Percentiles rank a stretch among this genome's conserved stretches.
These are phyloP conservation scores for Silene conica DNA, from an alignment of 148 eudicot genomes.

Conservation along the genomic window DNA sequence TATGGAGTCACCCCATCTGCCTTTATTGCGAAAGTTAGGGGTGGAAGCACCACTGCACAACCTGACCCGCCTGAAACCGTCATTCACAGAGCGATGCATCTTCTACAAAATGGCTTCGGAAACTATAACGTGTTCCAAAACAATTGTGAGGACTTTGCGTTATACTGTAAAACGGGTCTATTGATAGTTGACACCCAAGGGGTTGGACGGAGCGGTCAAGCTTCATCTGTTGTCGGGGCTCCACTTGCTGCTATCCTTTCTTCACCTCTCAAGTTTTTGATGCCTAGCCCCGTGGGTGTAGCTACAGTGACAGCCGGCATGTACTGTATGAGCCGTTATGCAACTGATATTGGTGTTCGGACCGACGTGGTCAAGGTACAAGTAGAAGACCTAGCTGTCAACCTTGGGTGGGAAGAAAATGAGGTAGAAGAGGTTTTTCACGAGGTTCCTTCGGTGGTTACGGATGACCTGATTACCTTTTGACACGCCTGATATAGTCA, in stretches of 20 bases:
- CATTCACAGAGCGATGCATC: constrained; percentile 82
- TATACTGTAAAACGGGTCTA: constrained; percentile 92
- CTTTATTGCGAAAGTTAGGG: constrained; percentile 79
- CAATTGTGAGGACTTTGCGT: constrained; percentile 94
- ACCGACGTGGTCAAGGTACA: constrained; percentile 84
- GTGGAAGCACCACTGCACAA: constrained; percentile 87
- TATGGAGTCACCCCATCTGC: constrained; percentile 72
- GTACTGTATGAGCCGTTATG: constrained; percentile 94
- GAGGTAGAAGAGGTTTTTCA: constrained; percentile 26
- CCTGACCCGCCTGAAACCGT: constrained; percentile 58
- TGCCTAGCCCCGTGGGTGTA: constrained; percentile 88
- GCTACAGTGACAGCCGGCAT: constrained; percentile 91
- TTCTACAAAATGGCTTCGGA: constrained; percentile 89
- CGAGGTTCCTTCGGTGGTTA: constrained; percentile 29
- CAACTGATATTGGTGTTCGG: constrained; percentile 93
- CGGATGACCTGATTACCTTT: constrained; percentile 22
- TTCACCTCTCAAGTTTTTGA: constrained; percentile 71
- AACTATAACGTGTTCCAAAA: constrained; percentile 78
- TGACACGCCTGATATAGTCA: constrained; percentile 18
- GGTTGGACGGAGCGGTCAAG: constrained; percentile 94
- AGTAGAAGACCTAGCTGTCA: constrained; percentile 74
- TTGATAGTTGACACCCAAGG: constrained; percentile 54
- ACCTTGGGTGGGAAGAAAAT: constrained; percentile 56
- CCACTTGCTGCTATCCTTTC: constrained; percentile 91
- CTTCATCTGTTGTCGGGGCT: constrained; percentile 85